Evolutionary conservation across 2,329 filamentous ascomycete genomes (phyloP).

Genomic region (Diaporthe humulicola): DNA sequence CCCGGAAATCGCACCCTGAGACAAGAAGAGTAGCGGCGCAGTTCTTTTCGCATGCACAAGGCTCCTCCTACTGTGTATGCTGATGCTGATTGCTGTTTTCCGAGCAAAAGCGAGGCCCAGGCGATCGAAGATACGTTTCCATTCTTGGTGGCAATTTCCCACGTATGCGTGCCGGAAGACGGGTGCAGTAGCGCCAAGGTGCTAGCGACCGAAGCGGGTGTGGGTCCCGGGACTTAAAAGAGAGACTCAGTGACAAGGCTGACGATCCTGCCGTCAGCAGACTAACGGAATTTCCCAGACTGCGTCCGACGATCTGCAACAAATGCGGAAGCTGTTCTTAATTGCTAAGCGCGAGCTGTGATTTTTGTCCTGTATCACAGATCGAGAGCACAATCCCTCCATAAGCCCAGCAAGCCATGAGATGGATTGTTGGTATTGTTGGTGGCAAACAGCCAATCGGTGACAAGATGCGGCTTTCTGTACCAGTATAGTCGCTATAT

Average conservation of each 20-base stretch:
- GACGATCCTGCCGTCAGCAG: conserved; percentile 24
- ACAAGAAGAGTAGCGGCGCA: conserved; percentile 17
- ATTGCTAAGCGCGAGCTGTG: neutral
- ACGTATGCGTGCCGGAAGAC: conserved; percentile 8
- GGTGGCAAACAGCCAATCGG: conserved; percentile 15
- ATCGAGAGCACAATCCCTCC: neutral
- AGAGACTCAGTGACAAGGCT: conserved; percentile 23
- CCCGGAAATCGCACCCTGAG: conserved; percentile 16
- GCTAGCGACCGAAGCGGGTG: conserved; percentile 27
- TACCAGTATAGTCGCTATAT: conserved; percentile 19
- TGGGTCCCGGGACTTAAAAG: conserved; percentile 23
- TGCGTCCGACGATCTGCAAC: conserved; percentile 26
- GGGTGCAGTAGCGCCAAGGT: conserved; percentile 26
- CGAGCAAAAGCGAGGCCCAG: conserved; percentile 12
- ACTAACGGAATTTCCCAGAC: conserved; percentile 14
- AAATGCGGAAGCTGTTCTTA: neutral
- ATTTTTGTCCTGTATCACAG: neutral
- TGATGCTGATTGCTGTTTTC: neutral
- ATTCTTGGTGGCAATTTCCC: conserved; percentile 14
- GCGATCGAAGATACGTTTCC: conserved; percentile 7
- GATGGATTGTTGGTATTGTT: neutral
- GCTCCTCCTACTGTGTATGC: neutral
- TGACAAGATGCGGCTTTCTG: neutral
- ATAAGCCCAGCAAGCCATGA: neutral
- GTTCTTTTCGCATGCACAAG: neutral